Base-by-base conservation (phyloP, 2,329 filamentous ascomycete genomes). In the Claviceps quebecensis region DNA sequence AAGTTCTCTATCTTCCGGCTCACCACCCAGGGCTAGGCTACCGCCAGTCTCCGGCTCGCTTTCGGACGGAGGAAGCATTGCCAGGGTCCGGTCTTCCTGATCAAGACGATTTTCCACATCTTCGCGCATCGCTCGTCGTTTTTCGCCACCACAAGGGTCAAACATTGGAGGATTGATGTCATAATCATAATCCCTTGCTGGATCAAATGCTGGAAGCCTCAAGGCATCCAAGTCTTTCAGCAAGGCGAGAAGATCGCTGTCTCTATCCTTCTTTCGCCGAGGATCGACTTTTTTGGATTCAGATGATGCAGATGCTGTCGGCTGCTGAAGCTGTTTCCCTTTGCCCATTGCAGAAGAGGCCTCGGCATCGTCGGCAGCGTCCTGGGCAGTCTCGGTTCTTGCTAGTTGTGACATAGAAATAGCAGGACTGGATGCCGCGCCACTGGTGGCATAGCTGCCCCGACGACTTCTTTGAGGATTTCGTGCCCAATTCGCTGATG, bases 401-500 rank as follows among this genome's bases (percentile, higher is more conserved):
- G 67, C 76, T 8, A 80, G 78, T 37, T 81, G 60, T 1, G 78
- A 73, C 45, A 72, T 72, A 2, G 80, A 82, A n/a, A 82, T 76
- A 39, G 86, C 84, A 45, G 91, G 90, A 63, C 90, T 96, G 2
- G 88, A 84, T 26, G 87, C 82, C 19, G 87, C 85, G 56, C 80
- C 83, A 61, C 85, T 94, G 0, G 87, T 90, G 36, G 87, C 84
- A 58, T 89, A 80, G 60, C 89, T 95, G 54, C 80, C 86, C 58
- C 78, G 80, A 60, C 81, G 81, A 67, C 78, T 87, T 53, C 75
- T 76, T 66, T 72, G 80, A 52, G 82, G 73, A 61, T 83, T 78
- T 63, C 81, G 72, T 71, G 91, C 93, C 93, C 93, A 98, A 62
- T 84, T 96, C 4, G 91, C 93, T 3, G 90, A 89, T 1, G 90